Percentiles rank a stretch among this genome's conserved stretches.
Conservation (phyloP, 2,329 filamentous ascomycete genomes). For the Cordyceps cateniannulata region DNA sequence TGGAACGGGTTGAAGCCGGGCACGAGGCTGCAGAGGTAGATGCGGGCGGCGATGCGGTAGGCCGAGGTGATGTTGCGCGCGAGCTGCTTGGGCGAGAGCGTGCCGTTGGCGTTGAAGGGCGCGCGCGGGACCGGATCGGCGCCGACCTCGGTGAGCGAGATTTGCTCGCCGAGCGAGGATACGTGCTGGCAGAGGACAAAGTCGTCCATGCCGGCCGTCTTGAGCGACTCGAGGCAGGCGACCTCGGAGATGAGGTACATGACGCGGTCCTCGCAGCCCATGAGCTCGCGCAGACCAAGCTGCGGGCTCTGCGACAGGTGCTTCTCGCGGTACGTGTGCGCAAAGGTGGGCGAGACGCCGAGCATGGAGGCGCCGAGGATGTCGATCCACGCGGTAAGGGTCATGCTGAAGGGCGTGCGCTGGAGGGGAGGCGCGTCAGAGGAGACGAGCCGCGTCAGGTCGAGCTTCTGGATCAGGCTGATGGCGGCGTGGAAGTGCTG, state of each 20-base stretch:
- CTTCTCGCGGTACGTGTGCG: constrained; percentile 93
- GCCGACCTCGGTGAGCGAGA: constrained; percentile 69
- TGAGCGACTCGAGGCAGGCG: constrained; percentile 86
- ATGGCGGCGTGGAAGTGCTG: constrained; percentile 92
- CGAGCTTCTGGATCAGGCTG: constrained; percentile 77
- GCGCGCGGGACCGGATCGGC: constrained; percentile 47
- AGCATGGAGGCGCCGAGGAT: constrained; percentile 92
- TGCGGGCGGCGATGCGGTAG: constrained; percentile 85
- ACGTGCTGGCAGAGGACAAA: constrained; percentile 85
- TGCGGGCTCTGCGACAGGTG: constrained; percentile 63
- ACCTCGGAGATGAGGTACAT: constrained; percentile 99
- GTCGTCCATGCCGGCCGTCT: constrained; percentile 75
- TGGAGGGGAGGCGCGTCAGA: constrained; percentile 42
- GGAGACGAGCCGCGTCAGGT: constrained; percentile 64
- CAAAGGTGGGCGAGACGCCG: constrained; percentile 77
- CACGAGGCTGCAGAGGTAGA: constrained; percentile 94
- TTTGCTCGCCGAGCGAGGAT: constrained; percentile 77
- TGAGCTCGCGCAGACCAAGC: constrained; percentile 78
- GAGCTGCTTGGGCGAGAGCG: constrained; percentile 75
- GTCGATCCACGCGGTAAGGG: constrained; percentile 89
- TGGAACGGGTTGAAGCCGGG: constrained; percentile 77
- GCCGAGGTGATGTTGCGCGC: constrained; percentile 82
- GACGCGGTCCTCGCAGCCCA: constrained; percentile 94
- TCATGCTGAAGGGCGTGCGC: constrained; percentile 90
- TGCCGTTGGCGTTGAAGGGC: constrained; percentile 62